Conservation (phyloP, 306 rosid genomes). For the Sicyos edulis region DNA sequence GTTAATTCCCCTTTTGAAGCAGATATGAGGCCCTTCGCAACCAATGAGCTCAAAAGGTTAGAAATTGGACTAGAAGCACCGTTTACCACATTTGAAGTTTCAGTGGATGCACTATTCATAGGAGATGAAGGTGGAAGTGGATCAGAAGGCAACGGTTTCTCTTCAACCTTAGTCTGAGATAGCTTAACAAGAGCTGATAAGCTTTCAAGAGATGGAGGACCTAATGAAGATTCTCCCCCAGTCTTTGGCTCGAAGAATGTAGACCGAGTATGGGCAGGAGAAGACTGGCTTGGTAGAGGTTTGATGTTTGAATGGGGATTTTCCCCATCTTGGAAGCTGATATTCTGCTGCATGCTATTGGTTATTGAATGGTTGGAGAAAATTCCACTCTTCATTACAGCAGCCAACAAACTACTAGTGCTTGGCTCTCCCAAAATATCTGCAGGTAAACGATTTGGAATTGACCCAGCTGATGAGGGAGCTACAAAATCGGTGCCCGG, state of each 20-base stretch:
- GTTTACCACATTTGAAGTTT: constrained; percentile 35
- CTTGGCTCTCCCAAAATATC: constrained; percentile 49
- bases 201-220: constrained; percentile 42
- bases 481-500: constrained; percentile 27
- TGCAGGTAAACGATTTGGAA: constrained; percentile 25
- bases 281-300: constrained; percentile 35
- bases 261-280: constrained; percentile 32
- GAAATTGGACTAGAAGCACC: constrained; percentile 55
- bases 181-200: constrained; percentile 27
- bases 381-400: constrained; percentile 67
- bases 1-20: constrained; percentile 47
- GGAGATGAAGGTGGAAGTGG: constrained; percentile 39
- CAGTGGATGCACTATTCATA: constrained; percentile 36
- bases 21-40: constrained; percentile 79
- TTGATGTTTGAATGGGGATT: constrained; percentile 34
- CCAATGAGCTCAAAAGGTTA: constrained; percentile 74
- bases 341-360: constrained; percentile 36
- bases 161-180: constrained; percentile 42
- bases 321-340: constrained; percentile 33
- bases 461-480: constrained; percentile 23
- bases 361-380: constrained; percentile 41
- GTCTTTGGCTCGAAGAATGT: constrained; percentile 32
- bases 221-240: constrained; percentile 37
- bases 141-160: constrained; percentile 31
- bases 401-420: constrained; percentile 61